A percentile compares a stretch with the other conserved stretches of the same genome.
These are phyloP conservation scores for Calcarisporium arbuscula DNA, from an alignment of 2,329 filamentous ascomycete species.

Conservation along the genomic window DNA sequence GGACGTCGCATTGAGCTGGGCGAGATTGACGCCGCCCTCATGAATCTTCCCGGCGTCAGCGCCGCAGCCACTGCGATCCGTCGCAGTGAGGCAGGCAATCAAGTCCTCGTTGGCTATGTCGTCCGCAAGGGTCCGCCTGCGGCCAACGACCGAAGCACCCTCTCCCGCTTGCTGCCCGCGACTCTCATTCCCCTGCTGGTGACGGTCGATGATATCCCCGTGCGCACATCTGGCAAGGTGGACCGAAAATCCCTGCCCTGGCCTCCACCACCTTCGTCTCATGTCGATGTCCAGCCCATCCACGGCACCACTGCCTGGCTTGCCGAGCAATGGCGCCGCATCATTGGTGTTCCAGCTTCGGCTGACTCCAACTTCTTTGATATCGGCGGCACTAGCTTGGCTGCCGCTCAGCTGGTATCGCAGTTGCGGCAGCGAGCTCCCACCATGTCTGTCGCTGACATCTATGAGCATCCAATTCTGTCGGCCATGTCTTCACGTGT, in stretches of 20 bases:
- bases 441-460: conserved; percentile 14
- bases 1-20: conserved; percentile 21
- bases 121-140: conserved; percentile 6
- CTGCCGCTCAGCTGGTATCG: conserved; percentile 15
- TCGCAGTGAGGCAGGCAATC: conserved; percentile 13
- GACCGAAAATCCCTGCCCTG: conserved; percentile 15
- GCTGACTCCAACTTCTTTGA: conserved; percentile 14
- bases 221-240: conserved; percentile 16
- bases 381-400: conserved; percentile 16
- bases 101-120: conserved; percentile 15
- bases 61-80: conserved; percentile 13
- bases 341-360: conserved; percentile 10
- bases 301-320: conserved; percentile 13
- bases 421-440: conserved; percentile 13
- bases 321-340: conserved; percentile 13
- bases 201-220: conserved; percentile 11
- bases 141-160: conserved; percentile 3
- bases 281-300: conserved; percentile 5
- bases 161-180: conserved; percentile 11
- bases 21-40: conserved; percentile 18
- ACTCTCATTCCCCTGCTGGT: conserved; percentile 15
- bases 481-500: conserved; percentile 11
- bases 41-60: conserved; percentile 13
- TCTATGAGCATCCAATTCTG: conserved; percentile 14
- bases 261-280: conserved; percentile 7